Conservation (phyloP, 176 grass and related monocot genomes). For the Juncus effusus region DNA sequence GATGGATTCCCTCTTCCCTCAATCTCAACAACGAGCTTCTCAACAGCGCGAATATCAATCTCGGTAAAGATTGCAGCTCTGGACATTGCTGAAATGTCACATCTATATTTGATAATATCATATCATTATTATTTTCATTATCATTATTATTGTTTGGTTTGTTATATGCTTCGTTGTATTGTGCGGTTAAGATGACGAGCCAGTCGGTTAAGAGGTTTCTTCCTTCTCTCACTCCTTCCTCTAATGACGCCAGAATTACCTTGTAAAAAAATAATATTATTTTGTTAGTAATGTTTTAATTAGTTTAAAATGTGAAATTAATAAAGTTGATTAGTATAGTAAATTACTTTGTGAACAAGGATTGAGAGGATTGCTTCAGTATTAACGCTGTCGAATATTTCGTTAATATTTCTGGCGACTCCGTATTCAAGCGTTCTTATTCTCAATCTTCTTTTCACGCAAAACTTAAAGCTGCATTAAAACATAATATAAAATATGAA, state of each 20-base stretch:
- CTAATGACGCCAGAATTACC: slow-evolving; percentile 83
- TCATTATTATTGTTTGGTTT: slow-evolving; percentile 10
- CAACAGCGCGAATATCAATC: slow-evolving; percentile 79
- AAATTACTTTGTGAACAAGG: slow-evolving; percentile 93
- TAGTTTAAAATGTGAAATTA: not conserved
- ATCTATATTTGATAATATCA: slow-evolving; percentile 51
- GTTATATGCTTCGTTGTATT: slow-evolving; percentile 52
- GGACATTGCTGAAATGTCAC: slow-evolving; percentile 79
- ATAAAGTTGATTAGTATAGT: not conserved
- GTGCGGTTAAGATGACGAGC: slow-evolving; percentile 76
- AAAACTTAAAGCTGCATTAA: slow-evolving; percentile 57
- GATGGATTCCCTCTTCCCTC: slow-evolving; percentile 96
- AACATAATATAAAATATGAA: slow-evolving; percentile 15
- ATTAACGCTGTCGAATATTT: slow-evolving; percentile 90
- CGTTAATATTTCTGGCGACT: slow-evolving; percentile 65
- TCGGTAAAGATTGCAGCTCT: slow-evolving; percentile 71
- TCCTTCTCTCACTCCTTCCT: slow-evolving; percentile 86
- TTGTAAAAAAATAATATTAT: slow-evolving; percentile 25
- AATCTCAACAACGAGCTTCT: slow-evolving; percentile 84
- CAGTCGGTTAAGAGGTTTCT: slow-evolving; percentile 76
- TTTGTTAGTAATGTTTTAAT: too few species aligned
- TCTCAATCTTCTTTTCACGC: slow-evolving; percentile 78
- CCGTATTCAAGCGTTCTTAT: slow-evolving; percentile 86
- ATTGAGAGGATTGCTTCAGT: slow-evolving; percentile 75
- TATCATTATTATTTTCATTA: slow-evolving; percentile 32